These are phyloP conservation scores for Irpex rosettiformis DNA, from an alignment of 1,284 basidiomycete species.

Conservation along the genomic window DNA sequence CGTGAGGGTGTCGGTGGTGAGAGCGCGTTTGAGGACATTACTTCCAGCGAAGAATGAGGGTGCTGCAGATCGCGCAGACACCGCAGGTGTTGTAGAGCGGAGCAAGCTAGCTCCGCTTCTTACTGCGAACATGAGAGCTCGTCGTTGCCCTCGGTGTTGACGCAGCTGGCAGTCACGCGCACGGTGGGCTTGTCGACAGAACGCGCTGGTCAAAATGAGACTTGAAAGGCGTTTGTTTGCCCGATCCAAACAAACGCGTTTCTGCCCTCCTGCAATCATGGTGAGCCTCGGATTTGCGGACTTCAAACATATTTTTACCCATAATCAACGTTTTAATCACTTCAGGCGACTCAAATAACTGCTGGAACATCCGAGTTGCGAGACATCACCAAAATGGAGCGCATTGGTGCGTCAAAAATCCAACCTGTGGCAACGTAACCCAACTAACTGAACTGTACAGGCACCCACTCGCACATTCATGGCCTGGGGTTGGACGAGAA, in stretches of 20 bases:
- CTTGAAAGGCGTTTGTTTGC: slow-evolving; percentile 26
- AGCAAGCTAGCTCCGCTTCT: slow-evolving; percentile 29
- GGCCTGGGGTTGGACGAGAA: slow-evolving; percentile 91
- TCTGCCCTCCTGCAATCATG: slow-evolving; percentile 25
- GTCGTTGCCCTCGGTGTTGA: slow-evolving; percentile 9
- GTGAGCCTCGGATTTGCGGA: slow-evolving; percentile 17
- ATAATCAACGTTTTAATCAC: not conserved
- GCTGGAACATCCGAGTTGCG: slow-evolving; percentile 75
- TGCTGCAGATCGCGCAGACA: slow-evolving; percentile 5
- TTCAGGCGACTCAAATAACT: slow-evolving; percentile 64
- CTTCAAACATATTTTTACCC: not conserved
- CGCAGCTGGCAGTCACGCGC: slow-evolving; percentile 1
- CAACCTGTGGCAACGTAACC: not conserved
- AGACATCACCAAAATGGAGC: slow-evolving; percentile 95
- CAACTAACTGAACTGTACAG: slow-evolving; percentile 36
- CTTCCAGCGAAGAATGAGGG: slow-evolving; percentile 17
- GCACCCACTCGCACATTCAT: slow-evolving; percentile 96
- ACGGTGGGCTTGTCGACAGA: slow-evolving; percentile 1
- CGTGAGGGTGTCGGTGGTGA: slow-evolving; percentile 31
- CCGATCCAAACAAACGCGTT: slow-evolving; percentile 32
- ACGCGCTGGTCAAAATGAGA: slow-evolving; percentile 3
- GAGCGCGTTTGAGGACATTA: slow-evolving; percentile 21
- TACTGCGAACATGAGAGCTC: slow-evolving; percentile 26
- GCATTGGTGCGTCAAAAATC: slow-evolving; percentile 63
- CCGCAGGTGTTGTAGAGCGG: slow-evolving; percentile 19